Base-by-base conservation (phyloP, 257 asterid genomes). In the Anisodus acutangulus region DNA sequence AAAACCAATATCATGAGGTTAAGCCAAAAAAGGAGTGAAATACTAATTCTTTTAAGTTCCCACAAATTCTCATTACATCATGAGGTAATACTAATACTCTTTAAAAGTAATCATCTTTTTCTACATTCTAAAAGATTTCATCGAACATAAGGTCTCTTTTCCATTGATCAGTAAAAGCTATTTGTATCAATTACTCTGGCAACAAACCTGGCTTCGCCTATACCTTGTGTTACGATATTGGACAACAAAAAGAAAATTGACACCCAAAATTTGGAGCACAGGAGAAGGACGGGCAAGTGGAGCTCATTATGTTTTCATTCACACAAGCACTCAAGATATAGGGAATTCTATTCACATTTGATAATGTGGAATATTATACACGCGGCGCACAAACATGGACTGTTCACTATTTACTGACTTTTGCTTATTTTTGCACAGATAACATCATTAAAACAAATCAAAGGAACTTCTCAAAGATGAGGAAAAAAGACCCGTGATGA, bases 271-370 rank as follows among this genome's bases (percentile, higher is more conserved):
- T 6, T 19, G 39, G n/a, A 9, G 37, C 37, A 62, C 7, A 62
- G 68, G 39, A 71, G 39, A 43, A 72, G 13, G 47, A 43, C 0
- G 15, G 47, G 47, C 2, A 51, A 76, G 22, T 51, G 63, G 35
- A 51, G 81, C 13, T 51, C 43, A 76, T 26, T 54, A 26, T 76
- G 6, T 51, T 76, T 63, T 26, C 63, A 76, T 51, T 76, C 60
- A 76, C 62, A 51, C 5, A 74, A 74, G 26, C 15, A 51, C 47
- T 51, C 47, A 51, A 76, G 47, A 26, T 26, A 31, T 31, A 53
- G 17, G 81, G 60, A 12, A 31, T 76, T 51, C 81, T 76, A 76
- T 51, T 76, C 45, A 76, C 81, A 76, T 12, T 76, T 76, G 57
- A 9, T 26, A 26, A 76, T 51, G 63, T 26, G 63, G 22, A 76